A percentile compares a stretch with the other conserved stretches of the same genome.
phyloP scores from a whole-genome alignment of 1,284 basidiomycete genomes.

The Phaffia rhodozyma region DNA sequence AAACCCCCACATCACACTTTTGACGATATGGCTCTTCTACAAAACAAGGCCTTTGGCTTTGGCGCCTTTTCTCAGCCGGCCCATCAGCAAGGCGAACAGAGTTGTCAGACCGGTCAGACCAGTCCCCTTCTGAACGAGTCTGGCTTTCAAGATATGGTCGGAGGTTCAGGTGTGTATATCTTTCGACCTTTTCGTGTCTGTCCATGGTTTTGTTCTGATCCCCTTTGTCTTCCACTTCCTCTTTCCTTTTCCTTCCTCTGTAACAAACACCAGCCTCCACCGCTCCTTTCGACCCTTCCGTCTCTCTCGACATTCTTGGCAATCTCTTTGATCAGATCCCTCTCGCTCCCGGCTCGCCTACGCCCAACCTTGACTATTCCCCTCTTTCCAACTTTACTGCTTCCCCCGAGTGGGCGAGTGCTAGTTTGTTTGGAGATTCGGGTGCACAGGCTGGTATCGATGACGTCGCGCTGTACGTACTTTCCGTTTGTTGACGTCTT shows the following conservation, averaged over 20 bases:
- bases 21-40: constrained; percentile 9
- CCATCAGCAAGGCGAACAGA: background rate
- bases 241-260: background rate
- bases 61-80: background rate
- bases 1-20: background rate
- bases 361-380: constrained; percentile 17
- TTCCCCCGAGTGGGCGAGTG: constrained; percentile 12
- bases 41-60: constrained; percentile 16
- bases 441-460: constrained; percentile 13
- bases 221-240: background rate
- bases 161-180: background rate
- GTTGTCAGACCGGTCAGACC: background rate
- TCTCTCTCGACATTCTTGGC: background rate
- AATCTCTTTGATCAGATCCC: constrained; percentile 1
- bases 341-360: background rate
- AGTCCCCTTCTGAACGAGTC: background rate
- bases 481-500: background rate
- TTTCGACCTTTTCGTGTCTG: background rate
- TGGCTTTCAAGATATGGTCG: background rate
- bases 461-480: constrained; percentile 12
- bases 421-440: constrained; percentile 13
- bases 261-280: background rate
- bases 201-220: background rate
- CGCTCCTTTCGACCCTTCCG: background rate
- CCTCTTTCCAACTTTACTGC: constrained; percentile 15